Base-by-base conservation (phyloP, 164 flowering plant genomes). In the Hamamelis virginiana region DNA sequence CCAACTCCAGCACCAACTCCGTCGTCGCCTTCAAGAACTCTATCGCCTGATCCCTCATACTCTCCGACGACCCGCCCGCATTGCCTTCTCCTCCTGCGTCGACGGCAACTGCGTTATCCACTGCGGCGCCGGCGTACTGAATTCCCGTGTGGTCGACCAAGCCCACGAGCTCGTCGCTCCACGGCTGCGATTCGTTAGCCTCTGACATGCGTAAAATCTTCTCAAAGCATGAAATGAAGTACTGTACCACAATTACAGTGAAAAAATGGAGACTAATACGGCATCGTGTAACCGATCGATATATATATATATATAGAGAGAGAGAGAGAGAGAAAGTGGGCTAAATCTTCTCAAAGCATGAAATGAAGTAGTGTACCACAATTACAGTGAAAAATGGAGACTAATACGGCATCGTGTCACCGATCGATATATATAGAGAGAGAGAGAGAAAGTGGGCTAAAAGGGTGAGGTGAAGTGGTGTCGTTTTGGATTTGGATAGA, bases 1-100 rank as follows among this genome's bases (percentile, higher is more conserved):
- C 85, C 15, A 80, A 69, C 69, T 78, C 83, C 69, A 82, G 71
- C 46, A 68, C 55, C 65, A 82, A 65, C 73, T 82, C 85, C 68
- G 62, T 74, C 43, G 67, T 62, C 55, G 74, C 81, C 66, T 59
- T 76, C 69, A 65, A 14, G 45, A 82, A 82, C 69, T 74, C 85
- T 53, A 27, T 62, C 59, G 56, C 73, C 1, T 66, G 77, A 44
- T 69, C 77, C 65, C 26, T 59, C 60, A 72, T 53, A 22, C 47
- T 75, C 77, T 69, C 77, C 62, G 4, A 6, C 62, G 4, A 6
- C 50, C 48, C 69, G 3, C 72, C 64, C 46, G 21, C 66, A 59
- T 52, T 46, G 13, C 38, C 48, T 38, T 59, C 25, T 6, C 33
- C 67, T 8, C 10, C 52, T 5, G 23, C 65, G 0, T 23, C 48